phyloP scores from a whole-genome alignment of 2,329 filamentous ascomycete species.

The Calonectria montana region DNA sequence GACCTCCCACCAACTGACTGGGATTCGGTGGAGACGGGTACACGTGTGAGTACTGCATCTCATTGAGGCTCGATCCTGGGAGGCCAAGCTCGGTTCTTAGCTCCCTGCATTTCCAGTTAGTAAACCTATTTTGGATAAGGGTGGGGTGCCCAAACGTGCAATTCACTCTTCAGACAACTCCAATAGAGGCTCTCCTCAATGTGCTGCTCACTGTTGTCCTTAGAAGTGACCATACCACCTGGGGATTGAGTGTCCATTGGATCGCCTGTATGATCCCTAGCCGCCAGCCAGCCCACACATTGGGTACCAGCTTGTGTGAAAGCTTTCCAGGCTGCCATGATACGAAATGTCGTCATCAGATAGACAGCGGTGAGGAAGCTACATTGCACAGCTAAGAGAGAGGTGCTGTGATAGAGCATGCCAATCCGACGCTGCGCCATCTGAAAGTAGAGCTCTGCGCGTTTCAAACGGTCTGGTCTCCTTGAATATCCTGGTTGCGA shows the following conservation, averaged over 20 bases:
- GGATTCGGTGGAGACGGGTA: conserved; percentile 35
- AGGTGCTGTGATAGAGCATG: conserved; percentile 35
- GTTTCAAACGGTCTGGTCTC: conserved; percentile 12
- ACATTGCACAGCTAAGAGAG: conserved; percentile 32
- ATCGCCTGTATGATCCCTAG: conserved; percentile 3
- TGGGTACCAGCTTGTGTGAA: conserved; percentile 31
- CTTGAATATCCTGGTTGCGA: conserved; percentile 20
- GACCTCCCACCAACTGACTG: conserved; percentile 14
- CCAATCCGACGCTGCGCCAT: conserved; percentile 35
- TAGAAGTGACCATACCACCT: neutral
- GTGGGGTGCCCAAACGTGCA: conserved; percentile 22
- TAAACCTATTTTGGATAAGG: neutral
- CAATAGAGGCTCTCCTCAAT: conserved; percentile 41
- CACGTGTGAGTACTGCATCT: conserved; percentile 33
- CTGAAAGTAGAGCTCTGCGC: conserved; percentile 34
- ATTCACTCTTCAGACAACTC: conserved; percentile 41
- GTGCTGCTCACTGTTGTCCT: conserved; percentile 16
- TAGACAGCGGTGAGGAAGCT: conserved; percentile 37
- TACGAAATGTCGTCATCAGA: conserved; percentile 32
- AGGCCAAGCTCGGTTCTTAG: conserved; percentile 36
- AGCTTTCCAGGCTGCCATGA: conserved; percentile 36
- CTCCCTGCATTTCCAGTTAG: conserved; percentile 22
- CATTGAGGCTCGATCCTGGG: conserved; percentile 33
- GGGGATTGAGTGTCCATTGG: neutral
- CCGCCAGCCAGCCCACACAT: conserved; percentile 16